Conservation (phyloP, 1,284 basidiomycete species). For the Tylopilus sp. region DNA sequence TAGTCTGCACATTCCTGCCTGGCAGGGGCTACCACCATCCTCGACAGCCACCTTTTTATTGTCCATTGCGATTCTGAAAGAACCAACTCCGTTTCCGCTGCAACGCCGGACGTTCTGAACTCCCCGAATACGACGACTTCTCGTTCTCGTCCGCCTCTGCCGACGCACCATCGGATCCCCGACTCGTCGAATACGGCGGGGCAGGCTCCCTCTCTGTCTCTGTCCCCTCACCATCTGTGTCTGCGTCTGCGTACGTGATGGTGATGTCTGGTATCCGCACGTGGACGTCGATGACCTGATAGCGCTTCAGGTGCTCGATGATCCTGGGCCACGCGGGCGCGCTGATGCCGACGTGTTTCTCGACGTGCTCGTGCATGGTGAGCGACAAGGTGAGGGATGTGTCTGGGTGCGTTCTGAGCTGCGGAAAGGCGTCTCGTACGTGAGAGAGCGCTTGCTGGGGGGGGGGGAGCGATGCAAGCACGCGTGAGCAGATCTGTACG, state of each 20-base stretch:
- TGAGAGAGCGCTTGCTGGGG: conserved; percentile 51
- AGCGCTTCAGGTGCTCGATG: conserved; percentile 42
- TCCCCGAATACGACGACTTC: conserved; percentile 8
- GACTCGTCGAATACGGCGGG: conserved; percentile 15
- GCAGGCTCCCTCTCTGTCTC: conserved; percentile 7
- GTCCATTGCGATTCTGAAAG: conserved; percentile 12
- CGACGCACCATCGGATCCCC: background rate
- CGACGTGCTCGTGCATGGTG: conserved; percentile 34
- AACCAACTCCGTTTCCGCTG: conserved; percentile 23
- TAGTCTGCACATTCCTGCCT: too few relatives aligned
- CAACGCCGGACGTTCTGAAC: background rate
- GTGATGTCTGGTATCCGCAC: conserved; percentile 20
- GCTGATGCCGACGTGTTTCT: conserved; percentile 46
- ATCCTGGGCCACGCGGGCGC: conserved; percentile 54
- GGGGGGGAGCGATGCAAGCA: background rate
- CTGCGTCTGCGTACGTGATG: conserved; percentile 22
- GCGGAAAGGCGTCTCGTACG: conserved; percentile 44
- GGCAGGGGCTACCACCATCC: too few relatives aligned
- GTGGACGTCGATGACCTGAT: conserved; percentile 53
- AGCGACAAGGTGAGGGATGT: conserved; percentile 47
- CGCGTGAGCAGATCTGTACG: background rate
- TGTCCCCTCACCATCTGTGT: conserved; percentile 2
- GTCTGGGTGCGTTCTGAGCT: conserved; percentile 40
- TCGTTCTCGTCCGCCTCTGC: conserved; percentile 9
- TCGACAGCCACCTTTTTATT: background rate